Conservation (phyloP, 2,329 filamentous ascomycete species). For the Xylariaceae sp. region DNA sequence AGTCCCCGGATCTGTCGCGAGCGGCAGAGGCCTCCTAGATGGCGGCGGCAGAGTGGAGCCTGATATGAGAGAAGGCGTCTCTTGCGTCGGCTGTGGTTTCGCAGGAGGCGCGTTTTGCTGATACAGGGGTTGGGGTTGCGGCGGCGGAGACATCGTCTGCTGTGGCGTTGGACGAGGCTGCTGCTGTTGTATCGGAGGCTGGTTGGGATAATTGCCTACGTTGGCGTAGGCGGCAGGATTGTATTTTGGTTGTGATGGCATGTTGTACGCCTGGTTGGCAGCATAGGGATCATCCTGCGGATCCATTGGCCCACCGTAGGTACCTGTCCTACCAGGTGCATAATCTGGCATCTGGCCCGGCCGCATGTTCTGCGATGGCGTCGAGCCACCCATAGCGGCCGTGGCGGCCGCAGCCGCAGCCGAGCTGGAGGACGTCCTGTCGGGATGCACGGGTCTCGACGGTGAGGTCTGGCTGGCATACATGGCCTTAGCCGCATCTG, state of each 20-base stretch:
- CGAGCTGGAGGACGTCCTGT: slow-evolving; percentile 45
- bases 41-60: slow-evolving; percentile 27
- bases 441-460: slow-evolving; percentile 42
- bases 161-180: slow-evolving; percentile 31
- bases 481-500: slow-evolving; percentile 57
- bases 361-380: slow-evolving; percentile 26
- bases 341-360: slow-evolving; percentile 22
- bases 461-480: slow-evolving; percentile 48
- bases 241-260: slow-evolving; percentile 53
- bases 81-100: slow-evolving; percentile 34
- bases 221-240: slow-evolving; percentile 72
- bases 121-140: slow-evolving; percentile 25
- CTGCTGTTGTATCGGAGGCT: slow-evolving; percentile 32
- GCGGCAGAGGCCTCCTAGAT: slow-evolving; percentile 55
- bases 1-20: slow-evolving; percentile 63
- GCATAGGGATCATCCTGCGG: slow-evolving; percentile 24
- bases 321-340: slow-evolving; percentile 26
- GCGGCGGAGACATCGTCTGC: slow-evolving; percentile 21
- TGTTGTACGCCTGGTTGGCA: slow-evolving; percentile 18
- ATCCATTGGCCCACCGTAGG: slow-evolving; percentile 21
- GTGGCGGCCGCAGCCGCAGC: slow-evolving; percentile 52
- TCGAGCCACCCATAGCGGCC: slow-evolving; percentile 39
- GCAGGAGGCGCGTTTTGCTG: slow-evolving; percentile 20
- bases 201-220: slow-evolving; percentile 42
- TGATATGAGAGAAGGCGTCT: slow-evolving; percentile 27